phyloP scores from a whole-genome alignment of 129 eudicot genomes.

The Silybum marianum region DNA sequence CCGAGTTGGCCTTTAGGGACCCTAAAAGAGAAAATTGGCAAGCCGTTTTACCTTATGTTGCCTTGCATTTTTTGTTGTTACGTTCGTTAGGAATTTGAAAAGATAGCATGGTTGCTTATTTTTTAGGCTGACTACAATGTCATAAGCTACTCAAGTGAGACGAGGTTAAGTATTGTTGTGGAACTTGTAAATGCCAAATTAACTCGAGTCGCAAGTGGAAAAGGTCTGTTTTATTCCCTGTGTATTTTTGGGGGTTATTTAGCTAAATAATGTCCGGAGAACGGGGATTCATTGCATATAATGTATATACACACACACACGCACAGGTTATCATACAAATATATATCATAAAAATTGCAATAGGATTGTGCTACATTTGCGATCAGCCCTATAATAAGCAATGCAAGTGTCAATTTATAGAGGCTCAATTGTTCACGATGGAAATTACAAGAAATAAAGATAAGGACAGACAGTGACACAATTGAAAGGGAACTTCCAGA shows the following conservation, averaged over 20 bases:
- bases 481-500: background rate
- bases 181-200: constrained; percentile 65
- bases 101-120: background rate
- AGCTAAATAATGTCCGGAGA: background rate
- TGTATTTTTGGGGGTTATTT: background rate
- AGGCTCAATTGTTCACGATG: background rate
- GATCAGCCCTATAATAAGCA: constrained; percentile 1
- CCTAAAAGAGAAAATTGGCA: constrained; percentile 65
- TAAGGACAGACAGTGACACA: background rate
- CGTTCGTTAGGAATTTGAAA: background rate
- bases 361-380: background rate
- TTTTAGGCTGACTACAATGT: constrained; percentile 81
- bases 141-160: constrained; percentile 65
- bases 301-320: no score
- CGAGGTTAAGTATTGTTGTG: constrained; percentile 82
- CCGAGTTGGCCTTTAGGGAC: constrained; percentile 84
- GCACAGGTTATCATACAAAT: no score
- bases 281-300: no score
- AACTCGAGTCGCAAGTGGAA: constrained; percentile 64
- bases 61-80: background rate
- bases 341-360: background rate
- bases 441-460: background rate
- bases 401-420: background rate
- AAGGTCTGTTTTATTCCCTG: constrained; percentile 45
- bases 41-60: constrained; percentile 23